Evolutionary conservation across 495 filamentous ascomycete species (phyloP), one percentile per base, ranked within the genome.

Genomic region (Opeltia flavorubescens): DNA sequence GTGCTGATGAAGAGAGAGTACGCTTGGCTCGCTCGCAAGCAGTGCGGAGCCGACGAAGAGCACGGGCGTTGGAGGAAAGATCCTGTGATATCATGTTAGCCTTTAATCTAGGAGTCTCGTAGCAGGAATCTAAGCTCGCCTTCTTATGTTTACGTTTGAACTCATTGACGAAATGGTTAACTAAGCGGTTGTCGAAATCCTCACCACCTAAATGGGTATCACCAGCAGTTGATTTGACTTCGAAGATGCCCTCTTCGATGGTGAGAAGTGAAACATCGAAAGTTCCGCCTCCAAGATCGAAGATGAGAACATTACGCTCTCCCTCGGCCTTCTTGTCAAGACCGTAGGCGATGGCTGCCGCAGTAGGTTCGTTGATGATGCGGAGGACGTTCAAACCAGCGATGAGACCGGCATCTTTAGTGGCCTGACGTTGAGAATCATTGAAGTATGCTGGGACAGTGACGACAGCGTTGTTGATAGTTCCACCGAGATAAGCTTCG

Each of bases 391-490:
- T 95, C 46, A 98, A 77, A 62, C 89, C 91, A 55, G 89, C 78
- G 64, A 98, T 98, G 63, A 89, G 82, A 77, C 91, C 91, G 57
- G 91, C 85, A 64, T 98, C 91, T 77, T 98, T 98, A 68, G 91
- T 98, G 49, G 91, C 89, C 70, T 95, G 89, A 68, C 89, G 86
- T 73, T 98, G 91, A 59, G 89, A 93, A 78, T 95, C 91, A 75
- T 95, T 98, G 84, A 98, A 98, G 76, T 98, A 98, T 61, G 89
- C 91, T 20, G 91, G 89, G 50, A 98, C 89, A 53, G 89, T 98
- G 65, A 98, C 83, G 61, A 98, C 89, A 44, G 89, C 91, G 72
- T 95, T 95, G 76, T 94, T 87, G 66, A 98, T 85, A 59, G 86
- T 93, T 67, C 85, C 86, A 62, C 89, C 91, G 53, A 98, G 79